These are phyloP conservation scores for Pseudoneurospora amorphoporcata DNA, from an alignment of 495 filamentous ascomycete species.

Conservation along the genomic window DNA sequence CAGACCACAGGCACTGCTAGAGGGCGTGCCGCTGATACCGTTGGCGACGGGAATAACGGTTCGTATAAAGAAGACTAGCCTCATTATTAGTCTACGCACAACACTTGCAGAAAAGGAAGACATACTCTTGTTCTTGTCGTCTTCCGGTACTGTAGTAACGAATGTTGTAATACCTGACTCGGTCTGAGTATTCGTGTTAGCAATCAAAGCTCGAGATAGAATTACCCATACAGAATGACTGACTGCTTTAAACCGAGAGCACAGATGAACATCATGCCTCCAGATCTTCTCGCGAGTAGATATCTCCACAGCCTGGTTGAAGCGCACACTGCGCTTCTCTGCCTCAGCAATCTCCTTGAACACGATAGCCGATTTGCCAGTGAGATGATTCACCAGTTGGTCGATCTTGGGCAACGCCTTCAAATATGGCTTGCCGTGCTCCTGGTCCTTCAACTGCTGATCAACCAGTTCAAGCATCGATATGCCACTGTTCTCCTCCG, in stretches of 20 bases:
- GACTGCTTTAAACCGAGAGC: constrained; percentile 16
- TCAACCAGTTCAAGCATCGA: constrained; percentile 36
- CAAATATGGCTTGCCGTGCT: constrained; percentile 26
- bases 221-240: constrained; percentile 5
- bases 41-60: constrained; percentile 28
- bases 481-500: constrained; percentile 13
- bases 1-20: constrained; percentile 23
- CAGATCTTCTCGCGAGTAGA: constrained; percentile 26
- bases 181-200: constrained; percentile 21
- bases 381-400: constrained; percentile 36
- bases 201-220: not conserved
- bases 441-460: constrained; percentile 36
- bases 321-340: constrained; percentile 42
- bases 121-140: constrained; percentile 16
- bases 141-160: constrained; percentile 24
- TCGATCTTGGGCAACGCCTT: constrained; percentile 31
- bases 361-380: constrained; percentile 25
- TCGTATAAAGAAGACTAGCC: constrained; percentile 37
- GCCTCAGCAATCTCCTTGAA: constrained; percentile 45
- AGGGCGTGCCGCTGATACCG: constrained; percentile 28
- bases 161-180: constrained; percentile 18
- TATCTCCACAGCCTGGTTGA: constrained; percentile 34
- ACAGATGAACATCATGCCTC: constrained; percentile 29
- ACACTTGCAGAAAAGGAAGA: not conserved
- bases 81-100: constrained; percentile 16